Percentiles rank a stretch among this genome's conserved stretches.
Evolutionary conservation across 2,329 filamentous ascomycete species (phyloP).

Genomic region (Diaporthe caulivora): DNA sequence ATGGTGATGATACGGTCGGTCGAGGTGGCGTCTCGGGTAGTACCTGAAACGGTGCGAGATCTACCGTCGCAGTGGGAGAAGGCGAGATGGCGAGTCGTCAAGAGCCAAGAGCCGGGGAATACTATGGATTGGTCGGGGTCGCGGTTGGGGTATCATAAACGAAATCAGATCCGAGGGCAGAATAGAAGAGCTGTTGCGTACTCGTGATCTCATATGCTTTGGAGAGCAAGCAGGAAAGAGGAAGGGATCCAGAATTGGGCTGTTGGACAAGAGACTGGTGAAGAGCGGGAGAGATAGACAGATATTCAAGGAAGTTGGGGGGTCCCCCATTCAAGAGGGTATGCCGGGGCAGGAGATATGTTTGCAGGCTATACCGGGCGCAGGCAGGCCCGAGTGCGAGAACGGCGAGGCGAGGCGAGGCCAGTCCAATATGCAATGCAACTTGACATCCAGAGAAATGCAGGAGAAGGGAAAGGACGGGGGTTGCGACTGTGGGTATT

Average conservation of each 20-base stretch:
- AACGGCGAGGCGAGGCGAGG: slow-evolving; percentile 26
- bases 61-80: slow-evolving; percentile 4
- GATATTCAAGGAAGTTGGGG: background rate
- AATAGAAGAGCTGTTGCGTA: background rate
- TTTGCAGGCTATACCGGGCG: background rate
- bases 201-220: background rate
- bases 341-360: background rate
- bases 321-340: background rate
- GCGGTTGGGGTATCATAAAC: slow-evolving; percentile 11
- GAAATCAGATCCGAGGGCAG: background rate
- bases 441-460: slow-evolving; percentile 26
- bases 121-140: slow-evolving; percentile 14
- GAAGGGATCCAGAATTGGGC: background rate
- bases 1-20: slow-evolving; percentile 24
- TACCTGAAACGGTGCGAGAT: slow-evolving; percentile 28
- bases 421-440: slow-evolving; percentile 31
- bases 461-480: slow-evolving; percentile 26
- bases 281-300: background rate
- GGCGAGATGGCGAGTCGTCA: slow-evolving; percentile 28
- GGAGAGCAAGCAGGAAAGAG: too few relatives aligned
- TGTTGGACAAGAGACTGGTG: too few relatives aligned
- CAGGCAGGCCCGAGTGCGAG: slow-evolving; percentile 7
- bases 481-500: slow-evolving; percentile 24
- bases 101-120: slow-evolving; percentile 31
- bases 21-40: slow-evolving; percentile 25